phyloP scores from a whole-genome alignment of 768 basidiomycete species.

The Podaxis pistillaris region DNA sequence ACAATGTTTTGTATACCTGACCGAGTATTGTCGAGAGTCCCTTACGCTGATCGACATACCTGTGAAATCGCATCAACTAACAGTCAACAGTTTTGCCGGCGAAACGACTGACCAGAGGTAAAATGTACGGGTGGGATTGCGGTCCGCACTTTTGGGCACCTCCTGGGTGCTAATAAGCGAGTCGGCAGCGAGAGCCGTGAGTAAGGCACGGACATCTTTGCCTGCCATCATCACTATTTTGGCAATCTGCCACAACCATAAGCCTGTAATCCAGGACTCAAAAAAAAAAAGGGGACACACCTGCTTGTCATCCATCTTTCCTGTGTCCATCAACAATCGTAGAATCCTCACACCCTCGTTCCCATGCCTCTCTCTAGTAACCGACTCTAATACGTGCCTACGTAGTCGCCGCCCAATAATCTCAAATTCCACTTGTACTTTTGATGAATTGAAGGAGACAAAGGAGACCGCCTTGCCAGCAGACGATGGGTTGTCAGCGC shows the following conservation, averaged over 20 bases:
- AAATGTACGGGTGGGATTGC: slow-evolving; percentile 84
- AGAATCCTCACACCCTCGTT: slow-evolving; percentile 81
- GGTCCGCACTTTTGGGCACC: slow-evolving; percentile 86
- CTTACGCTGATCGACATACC: slow-evolving; percentile 87
- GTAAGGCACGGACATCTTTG: slow-evolving; percentile 79
- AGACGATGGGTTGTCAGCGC: slow-evolving; percentile 79
- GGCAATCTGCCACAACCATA: slow-evolving; percentile 61
- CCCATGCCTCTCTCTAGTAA: slow-evolving; percentile 82
- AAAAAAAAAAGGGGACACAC: slow-evolving; percentile 39
- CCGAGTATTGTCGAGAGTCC: slow-evolving; percentile 77
- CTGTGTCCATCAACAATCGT: slow-evolving; percentile 72
- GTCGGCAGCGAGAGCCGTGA: slow-evolving; percentile 77
- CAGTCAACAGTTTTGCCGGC: background rate
- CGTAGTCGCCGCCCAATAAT: slow-evolving; percentile 66
- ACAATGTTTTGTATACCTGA: slow-evolving; percentile 86
- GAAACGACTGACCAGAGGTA: slow-evolving; percentile 74
- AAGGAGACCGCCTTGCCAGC: slow-evolving; percentile 70
- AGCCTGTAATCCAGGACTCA: background rate
- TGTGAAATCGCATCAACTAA: slow-evolving; percentile 28
- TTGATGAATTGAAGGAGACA: slow-evolving; percentile 65
- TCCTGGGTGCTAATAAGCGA: slow-evolving; percentile 90
- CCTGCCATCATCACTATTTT: slow-evolving; percentile 92
- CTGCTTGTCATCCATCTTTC: slow-evolving; percentile 95
- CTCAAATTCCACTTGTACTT: slow-evolving; percentile 80
- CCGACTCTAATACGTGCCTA: slow-evolving; percentile 69